phyloP scores from a whole-genome alignment of 371 early-diverging fungal species.

The Syncephalastrum sp. region DNA sequence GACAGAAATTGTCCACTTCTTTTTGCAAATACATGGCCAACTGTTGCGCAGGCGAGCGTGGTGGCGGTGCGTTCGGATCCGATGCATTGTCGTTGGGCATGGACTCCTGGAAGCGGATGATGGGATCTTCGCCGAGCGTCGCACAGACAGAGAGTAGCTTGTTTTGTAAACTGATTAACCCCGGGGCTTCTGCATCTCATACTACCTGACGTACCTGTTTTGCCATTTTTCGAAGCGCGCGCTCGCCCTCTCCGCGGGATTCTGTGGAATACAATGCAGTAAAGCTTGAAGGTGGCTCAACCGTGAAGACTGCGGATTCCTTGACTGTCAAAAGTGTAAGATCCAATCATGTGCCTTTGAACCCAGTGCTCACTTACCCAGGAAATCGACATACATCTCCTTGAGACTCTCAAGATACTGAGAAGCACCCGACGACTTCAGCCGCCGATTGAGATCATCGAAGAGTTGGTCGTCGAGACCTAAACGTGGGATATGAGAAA shows the following conservation, averaged over 20 bases:
- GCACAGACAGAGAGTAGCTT: conserved; percentile 73
- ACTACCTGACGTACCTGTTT: conserved; percentile 54
- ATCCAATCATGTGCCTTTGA: neutral
- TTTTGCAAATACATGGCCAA: conserved; percentile 69
- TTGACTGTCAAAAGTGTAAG: conserved; percentile 42
- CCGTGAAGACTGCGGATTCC: conserved; percentile 81
- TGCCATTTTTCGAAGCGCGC: conserved; percentile 66
- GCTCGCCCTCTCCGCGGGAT: conserved; percentile 41
- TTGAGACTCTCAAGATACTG: conserved; percentile 66
- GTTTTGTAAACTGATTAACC: neutral
- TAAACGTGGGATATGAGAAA: conserved; percentile 25
- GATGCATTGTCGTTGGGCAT: neutral
- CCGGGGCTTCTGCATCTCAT: neutral
- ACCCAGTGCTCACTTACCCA: conserved; percentile 22
- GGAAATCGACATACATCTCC: conserved; percentile 80
- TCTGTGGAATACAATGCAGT: conserved; percentile 57
- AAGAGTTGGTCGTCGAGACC: conserved; percentile 72
- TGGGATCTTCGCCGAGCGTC: conserved; percentile 81
- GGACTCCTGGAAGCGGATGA: conserved; percentile 79
- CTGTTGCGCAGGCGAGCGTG: conserved; percentile 25
- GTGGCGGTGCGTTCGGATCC: neutral
- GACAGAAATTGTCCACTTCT: conserved; percentile 67
- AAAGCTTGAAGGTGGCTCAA: conserved; percentile 69
- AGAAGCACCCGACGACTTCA: conserved; percentile 57
- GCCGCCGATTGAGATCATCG: conserved; percentile 39